Base-by-base conservation (phyloP, 2,329 filamentous ascomycete species). In the Lojkania enalia region DNA sequence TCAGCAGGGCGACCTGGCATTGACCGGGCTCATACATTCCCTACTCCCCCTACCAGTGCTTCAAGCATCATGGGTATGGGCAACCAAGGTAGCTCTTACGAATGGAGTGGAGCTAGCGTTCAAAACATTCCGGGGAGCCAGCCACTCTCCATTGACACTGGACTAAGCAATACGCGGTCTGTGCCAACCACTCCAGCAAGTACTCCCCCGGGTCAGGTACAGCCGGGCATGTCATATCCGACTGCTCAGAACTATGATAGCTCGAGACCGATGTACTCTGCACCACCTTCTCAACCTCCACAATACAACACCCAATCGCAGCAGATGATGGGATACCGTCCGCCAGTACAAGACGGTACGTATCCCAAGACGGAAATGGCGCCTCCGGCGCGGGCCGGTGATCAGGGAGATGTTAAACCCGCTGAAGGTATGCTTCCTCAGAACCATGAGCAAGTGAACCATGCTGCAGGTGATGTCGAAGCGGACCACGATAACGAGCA, bases 181-280 rank as follows among this genome's bases (percentile, higher is more conserved):
- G 89, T 96, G 78, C 90, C 90, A 42, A 89, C 87, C 7, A 95
- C 89, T n/a, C 90, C 90, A 49, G 90, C 90, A 19, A 92, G 89
- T 4, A 95, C 92, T 0, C 91, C 92, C 11, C 92, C 92, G 0
- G 90, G 88, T 18, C 82, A 79, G 20, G 78, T 95, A 51, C 87
- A 90, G 56, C 87, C 90, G 58, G 85, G 81, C 62, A 90, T 96
- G 79, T 75, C 84, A 3, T 96, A 96, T 67, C 86, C 84, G 39
- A 80, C 74, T 57, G 83, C 76, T 45, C 88, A 84, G 70, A 74
- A 77, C 35, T 96, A 95, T 61, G 89, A 95, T 63, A 81, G 72
- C 60, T 84, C 87, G 7, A 84, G 92, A 49, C 82, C 85, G 35
- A 84, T 94, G 72, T 96, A 96, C 68, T 88, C 84, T 45, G 80